Evolutionary conservation across 1,284 basidiomycete genomes (phyloP).

Genomic region (Sporisorium reilianum): DNA sequence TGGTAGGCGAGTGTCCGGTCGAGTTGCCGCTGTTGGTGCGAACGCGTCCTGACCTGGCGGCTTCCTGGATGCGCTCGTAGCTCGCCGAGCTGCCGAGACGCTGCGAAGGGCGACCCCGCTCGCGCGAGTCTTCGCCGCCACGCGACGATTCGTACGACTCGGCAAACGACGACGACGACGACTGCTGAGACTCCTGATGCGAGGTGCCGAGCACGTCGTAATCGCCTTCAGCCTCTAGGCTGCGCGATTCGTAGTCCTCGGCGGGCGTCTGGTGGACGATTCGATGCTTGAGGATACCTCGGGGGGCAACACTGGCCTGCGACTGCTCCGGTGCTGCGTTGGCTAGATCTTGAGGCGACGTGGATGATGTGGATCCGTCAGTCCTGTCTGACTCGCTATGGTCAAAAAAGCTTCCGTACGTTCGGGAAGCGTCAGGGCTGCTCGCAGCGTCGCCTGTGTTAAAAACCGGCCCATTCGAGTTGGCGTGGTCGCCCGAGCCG

Average conservation of each 20-base stretch:
- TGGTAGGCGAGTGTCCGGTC: constrained; percentile 44
- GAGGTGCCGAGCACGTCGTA: constrained; percentile 43
- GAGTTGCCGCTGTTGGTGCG: constrained; percentile 47
- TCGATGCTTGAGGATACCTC: constrained; percentile 58
- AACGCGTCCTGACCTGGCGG: constrained; percentile 36
- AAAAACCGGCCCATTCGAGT: constrained; percentile 47
- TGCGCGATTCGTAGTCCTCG: constrained; percentile 43
- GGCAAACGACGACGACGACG: constrained; percentile 40
- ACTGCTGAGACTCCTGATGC: constrained; percentile 29
- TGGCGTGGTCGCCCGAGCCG: constrained; percentile 29
- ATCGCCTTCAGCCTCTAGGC: constrained; percentile 41
- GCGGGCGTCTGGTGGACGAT: constrained; percentile 35
- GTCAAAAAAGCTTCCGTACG: constrained; percentile 55
- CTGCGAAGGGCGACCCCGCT: constrained; percentile 56
- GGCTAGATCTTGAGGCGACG: constrained; percentile 53
- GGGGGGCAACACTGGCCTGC: constrained; percentile 50
- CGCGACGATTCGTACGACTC: constrained; percentile 41
- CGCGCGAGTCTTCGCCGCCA: constrained; percentile 39
- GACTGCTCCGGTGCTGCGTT: constrained; percentile 44
- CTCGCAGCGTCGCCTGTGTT: constrained; percentile 56
- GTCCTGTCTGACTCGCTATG: constrained; percentile 55
- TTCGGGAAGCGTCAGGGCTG: constrained; percentile 52
- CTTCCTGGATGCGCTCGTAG: constrained; percentile 63
- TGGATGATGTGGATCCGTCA: constrained; percentile 47
- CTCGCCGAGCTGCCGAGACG: constrained; percentile 56